phyloP scores from a whole-genome alignment of 495 filamentous ascomycete genomes.

The Trichoderma virens region DNA sequence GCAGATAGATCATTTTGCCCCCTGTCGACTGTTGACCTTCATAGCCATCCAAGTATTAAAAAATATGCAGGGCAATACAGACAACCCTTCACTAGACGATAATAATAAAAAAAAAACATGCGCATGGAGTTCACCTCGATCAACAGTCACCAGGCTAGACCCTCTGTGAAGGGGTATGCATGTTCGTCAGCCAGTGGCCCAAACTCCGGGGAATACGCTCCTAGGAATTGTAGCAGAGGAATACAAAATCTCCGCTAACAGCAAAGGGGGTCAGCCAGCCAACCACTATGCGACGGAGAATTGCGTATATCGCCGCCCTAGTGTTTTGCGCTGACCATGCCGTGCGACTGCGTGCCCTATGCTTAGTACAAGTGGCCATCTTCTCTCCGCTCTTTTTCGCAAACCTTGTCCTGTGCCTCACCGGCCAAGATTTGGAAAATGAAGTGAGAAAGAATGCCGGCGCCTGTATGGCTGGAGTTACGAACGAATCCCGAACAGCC shows the following conservation, averaged over 20 bases:
- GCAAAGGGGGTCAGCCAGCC: neutral
- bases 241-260: neutral
- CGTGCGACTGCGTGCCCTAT: too few relatives aligned
- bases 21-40: too few relatives aligned
- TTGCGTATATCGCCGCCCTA: neutral
- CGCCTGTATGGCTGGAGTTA: conserved; percentile 3
- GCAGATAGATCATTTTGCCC: too few relatives aligned
- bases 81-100: too few relatives aligned
- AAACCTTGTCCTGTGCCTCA: neutral
- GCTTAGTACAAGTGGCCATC: too few relatives aligned
- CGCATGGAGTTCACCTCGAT: too few relatives aligned
- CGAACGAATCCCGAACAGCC: neutral
- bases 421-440: neutral
- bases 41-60: too few relatives aligned
- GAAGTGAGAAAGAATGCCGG: neutral
- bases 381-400: neutral
- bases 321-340: neutral
- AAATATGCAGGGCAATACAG: too few relatives aligned
- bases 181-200: neutral
- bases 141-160: neutral
- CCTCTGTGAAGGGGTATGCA: neutral
- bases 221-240: too few relatives aligned
- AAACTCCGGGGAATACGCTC: neutral
- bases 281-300: neutral
- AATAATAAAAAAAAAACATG: too few relatives aligned